Percentiles rank a stretch among this genome's conserved stretches.
Conservation (phyloP, 805 yeast species). For the Wickerhamomyces mucosus region DNA sequence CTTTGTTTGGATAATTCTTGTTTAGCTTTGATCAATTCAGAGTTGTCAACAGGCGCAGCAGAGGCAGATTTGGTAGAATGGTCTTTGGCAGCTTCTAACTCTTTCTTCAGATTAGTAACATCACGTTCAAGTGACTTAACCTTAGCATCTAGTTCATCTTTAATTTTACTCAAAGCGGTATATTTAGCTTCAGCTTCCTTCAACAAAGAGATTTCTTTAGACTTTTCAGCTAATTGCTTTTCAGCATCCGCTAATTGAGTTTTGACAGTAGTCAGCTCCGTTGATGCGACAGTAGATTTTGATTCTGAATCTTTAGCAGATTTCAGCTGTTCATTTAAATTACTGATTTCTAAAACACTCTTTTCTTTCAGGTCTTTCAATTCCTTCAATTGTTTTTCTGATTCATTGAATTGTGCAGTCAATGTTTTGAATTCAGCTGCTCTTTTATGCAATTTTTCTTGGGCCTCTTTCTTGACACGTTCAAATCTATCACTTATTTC, state of each 20-base stretch:
- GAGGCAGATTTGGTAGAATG: not conserved
- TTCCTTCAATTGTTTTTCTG: constrained; percentile 10
- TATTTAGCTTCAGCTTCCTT: constrained; percentile 29
- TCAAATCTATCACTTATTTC: constrained; percentile 14
- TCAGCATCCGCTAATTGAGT: no score
- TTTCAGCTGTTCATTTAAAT: constrained; percentile 1
- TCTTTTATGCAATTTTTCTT: constrained; percentile 18
- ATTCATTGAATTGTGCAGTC: constrained; percentile 10
- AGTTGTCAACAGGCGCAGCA: constrained; percentile 1
- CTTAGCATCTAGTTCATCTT: constrained; percentile 24
- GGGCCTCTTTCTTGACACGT: constrained; percentile 17
- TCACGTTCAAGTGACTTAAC: constrained; percentile 7
- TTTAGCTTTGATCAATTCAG: not conserved
- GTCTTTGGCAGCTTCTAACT: constrained; percentile 1
- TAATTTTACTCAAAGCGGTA: constrained; percentile 22
- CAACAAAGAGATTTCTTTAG: constrained; percentile 20
- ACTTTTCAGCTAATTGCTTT: constrained; percentile 13
- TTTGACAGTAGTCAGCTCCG: not conserved
- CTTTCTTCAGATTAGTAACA: constrained; percentile 1
- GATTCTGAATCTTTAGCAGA: not conserved
- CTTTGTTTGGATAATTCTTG: constrained; percentile 7
- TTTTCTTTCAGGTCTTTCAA: constrained; percentile 1
- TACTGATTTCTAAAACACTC: not conserved
- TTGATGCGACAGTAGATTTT: not conserved
- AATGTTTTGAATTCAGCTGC: constrained; percentile 15